phyloP scores from a whole-genome alignment of 2,329 filamentous ascomycete species.

The Escovopsis sp. region DNA sequence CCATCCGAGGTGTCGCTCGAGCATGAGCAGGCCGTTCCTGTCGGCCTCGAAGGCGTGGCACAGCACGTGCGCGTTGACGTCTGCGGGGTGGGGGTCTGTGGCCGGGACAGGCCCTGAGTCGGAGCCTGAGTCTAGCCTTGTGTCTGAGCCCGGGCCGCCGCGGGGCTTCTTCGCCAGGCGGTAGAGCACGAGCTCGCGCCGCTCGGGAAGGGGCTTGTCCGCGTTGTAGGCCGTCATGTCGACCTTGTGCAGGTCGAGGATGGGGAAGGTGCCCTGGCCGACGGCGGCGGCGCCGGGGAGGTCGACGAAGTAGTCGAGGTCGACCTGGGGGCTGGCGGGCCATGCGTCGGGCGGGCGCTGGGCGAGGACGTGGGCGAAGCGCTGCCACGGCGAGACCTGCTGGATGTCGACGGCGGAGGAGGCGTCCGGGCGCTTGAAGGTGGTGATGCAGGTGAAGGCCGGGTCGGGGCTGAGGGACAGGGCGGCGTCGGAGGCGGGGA shows the following conservation, averaged over 20 bases:
- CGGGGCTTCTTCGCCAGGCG: too few species aligned
- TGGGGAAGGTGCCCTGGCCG: slow-evolving; percentile 29
- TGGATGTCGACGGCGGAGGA: slow-evolving; percentile 22
- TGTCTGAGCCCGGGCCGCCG: too few species aligned
- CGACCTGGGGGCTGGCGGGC: slow-evolving; percentile 29
- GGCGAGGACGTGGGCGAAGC: slow-evolving; percentile 26
- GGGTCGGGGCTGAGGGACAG: slow-evolving; percentile 23
- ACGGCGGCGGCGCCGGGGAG: slow-evolving; percentile 15
- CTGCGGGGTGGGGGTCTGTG: slow-evolving; percentile 22
- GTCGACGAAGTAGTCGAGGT: slow-evolving; percentile 25
- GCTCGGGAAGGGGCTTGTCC: slow-evolving; percentile 25
- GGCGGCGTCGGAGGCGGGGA: slow-evolving; percentile 23
- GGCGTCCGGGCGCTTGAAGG: slow-evolving; percentile 30
- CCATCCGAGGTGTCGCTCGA: slow-evolving; percentile 32
- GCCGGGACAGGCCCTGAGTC: too few species aligned
- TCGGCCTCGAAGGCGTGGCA: slow-evolving; percentile 37
- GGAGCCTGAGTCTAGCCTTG: too few species aligned
- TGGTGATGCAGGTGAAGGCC: slow-evolving; percentile 35
- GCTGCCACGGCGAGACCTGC: slow-evolving; percentile 23
- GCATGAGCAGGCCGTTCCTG: slow-evolving; percentile 38
- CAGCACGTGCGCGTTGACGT: slow-evolving; percentile 29
- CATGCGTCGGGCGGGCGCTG: slow-evolving; percentile 24
- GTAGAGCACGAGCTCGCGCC: slow-evolving; percentile 34
- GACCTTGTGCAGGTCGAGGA: slow-evolving; percentile 38
- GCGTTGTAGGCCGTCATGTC: slow-evolving; percentile 33